These are phyloP conservation scores for Yamadazyma phyllophila DNA, from an alignment of 805 yeast genomes.

Conservation along the genomic window DNA sequence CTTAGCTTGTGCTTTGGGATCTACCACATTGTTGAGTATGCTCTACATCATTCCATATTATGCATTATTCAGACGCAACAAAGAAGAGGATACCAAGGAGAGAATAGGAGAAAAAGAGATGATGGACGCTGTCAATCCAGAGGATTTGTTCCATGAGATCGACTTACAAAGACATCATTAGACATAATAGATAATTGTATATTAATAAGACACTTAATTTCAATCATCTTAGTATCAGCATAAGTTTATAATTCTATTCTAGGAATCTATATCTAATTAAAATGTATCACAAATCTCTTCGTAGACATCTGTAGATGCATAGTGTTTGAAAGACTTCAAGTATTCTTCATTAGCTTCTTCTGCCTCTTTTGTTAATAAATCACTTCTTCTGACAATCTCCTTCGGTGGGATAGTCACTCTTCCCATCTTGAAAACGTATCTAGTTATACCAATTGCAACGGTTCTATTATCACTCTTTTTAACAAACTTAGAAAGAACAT, in stretches of 20 bases:
- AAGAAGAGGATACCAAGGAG: slow-evolving; percentile 21
- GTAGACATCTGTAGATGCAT: slow-evolving; percentile 9
- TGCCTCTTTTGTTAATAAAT: slow-evolving; percentile 15
- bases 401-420: slow-evolving; percentile 71
- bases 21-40: slow-evolving; percentile 40
- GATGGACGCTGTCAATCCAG: slow-evolving; percentile 44
- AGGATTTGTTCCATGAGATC: slow-evolving; percentile 43
- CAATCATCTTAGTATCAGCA: too few species aligned
- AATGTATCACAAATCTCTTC: slow-evolving; percentile 10
- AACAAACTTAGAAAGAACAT: slow-evolving; percentile 62
- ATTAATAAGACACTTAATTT: neutral
- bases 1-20: slow-evolving; percentile 45
- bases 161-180: slow-evolving; percentile 37
- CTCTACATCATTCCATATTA: slow-evolving; percentile 41
- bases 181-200: slow-evolving; percentile 3
- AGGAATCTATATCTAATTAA: neutral
- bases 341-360: slow-evolving; percentile 12
- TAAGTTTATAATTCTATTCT: neutral
- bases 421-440: slow-evolving; percentile 77
- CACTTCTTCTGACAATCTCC: slow-evolving; percentile 42
- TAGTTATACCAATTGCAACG: slow-evolving; percentile 63
- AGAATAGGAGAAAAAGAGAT: slow-evolving; percentile 44
- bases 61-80: slow-evolving; percentile 29
- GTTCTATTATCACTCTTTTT: slow-evolving; percentile 21
- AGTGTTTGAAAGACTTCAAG: slow-evolving; percentile 10